Evolutionary conservation across 495 filamentous ascomycete species (phyloP).

Genomic region (Chaetomidium leptoderma): DNA sequence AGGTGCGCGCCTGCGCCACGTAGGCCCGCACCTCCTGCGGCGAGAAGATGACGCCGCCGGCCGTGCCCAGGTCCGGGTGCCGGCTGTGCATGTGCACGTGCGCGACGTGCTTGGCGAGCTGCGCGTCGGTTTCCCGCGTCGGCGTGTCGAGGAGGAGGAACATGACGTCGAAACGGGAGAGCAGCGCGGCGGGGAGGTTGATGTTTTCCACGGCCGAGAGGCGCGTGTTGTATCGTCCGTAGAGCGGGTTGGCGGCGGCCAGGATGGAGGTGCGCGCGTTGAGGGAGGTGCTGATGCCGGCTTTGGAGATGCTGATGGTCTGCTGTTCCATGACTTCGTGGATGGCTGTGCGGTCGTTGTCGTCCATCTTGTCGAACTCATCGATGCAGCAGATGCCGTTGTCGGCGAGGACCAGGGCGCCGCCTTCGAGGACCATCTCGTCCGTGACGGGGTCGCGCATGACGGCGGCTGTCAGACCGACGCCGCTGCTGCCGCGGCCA

Average conservation of each 20-base stretch:
- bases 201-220: slow-evolving; percentile 98
- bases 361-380: slow-evolving; percentile 99
- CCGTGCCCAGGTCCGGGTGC: slow-evolving; percentile 72
- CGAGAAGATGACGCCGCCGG: slow-evolving; percentile 61
- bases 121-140: slow-evolving; percentile 78
- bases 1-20: slow-evolving; percentile 85
- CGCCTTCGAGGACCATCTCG: slow-evolving; percentile 97
- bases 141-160: slow-evolving; percentile 96
- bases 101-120: slow-evolving; percentile 92
- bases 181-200: slow-evolving; percentile 89
- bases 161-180: slow-evolving; percentile 94
- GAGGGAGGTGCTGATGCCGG: slow-evolving; percentile 90
- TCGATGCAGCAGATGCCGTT: slow-evolving; percentile 99
- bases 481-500: slow-evolving; percentile 90
- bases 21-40: slow-evolving; percentile 93
- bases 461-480: slow-evolving; percentile 94
- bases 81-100: slow-evolving; percentile 96
- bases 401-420: slow-evolving; percentile 90
- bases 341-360: slow-evolving; percentile 90
- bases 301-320: slow-evolving; percentile 98
- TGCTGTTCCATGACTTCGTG: slow-evolving; percentile 99
- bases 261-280: slow-evolving; percentile 96
- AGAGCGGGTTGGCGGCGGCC: slow-evolving; percentile 96
- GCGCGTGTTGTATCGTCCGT: slow-evolving; percentile 95
- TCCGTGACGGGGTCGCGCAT: slow-evolving; percentile 99